phyloP scores from a whole-genome alignment of 31 red algal species.

The Odonthalia washingtoniensis region DNA sequence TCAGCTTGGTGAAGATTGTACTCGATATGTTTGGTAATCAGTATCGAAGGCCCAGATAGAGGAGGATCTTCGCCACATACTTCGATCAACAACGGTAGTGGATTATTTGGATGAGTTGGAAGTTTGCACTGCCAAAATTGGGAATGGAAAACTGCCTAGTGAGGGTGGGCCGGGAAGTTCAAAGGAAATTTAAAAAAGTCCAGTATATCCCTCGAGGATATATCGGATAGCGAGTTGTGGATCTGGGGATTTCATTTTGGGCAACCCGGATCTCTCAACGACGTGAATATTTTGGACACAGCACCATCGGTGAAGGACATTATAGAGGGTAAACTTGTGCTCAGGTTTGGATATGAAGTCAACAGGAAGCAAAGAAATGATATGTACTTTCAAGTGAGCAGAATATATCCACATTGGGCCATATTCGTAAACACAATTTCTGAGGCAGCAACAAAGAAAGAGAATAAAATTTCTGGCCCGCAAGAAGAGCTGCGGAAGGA shows the following conservation, averaged over 20 bases:
- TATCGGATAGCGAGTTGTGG: conserved; percentile 10
- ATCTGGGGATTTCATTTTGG: conserved; percentile 44
- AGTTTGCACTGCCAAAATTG: conserved; percentile 24
- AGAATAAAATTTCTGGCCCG: too few relatives aligned
- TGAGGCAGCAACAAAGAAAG: too few relatives aligned
- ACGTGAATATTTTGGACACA: conserved; percentile 28
- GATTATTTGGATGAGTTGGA: conserved; percentile 31
- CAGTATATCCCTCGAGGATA: conserved; percentile 16
- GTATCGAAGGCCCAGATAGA: too few relatives aligned
- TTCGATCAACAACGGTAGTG: too few relatives aligned
- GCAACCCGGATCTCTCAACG: conserved; percentile 12
- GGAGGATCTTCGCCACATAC: too few relatives aligned
- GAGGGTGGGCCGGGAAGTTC: neutral
- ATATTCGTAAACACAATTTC: conserved; percentile 25
- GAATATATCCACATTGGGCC: conserved; percentile 37
- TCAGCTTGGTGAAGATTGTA: too few relatives aligned
- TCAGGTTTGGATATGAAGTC: neutral
- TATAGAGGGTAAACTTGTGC: neutral
- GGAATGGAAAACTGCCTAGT: conserved; percentile 15
- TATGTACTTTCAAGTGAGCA: conserved; percentile 21
- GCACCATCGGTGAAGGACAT: neutral
- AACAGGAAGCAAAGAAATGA: neutral
- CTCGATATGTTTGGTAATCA: too few relatives aligned
- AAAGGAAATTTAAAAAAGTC: conserved; percentile 14
- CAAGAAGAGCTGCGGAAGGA: too few relatives aligned